These are phyloP conservation scores for Priceomyces carsonii DNA, from an alignment of 805 yeast genomes.

Conservation along the genomic window DNA sequence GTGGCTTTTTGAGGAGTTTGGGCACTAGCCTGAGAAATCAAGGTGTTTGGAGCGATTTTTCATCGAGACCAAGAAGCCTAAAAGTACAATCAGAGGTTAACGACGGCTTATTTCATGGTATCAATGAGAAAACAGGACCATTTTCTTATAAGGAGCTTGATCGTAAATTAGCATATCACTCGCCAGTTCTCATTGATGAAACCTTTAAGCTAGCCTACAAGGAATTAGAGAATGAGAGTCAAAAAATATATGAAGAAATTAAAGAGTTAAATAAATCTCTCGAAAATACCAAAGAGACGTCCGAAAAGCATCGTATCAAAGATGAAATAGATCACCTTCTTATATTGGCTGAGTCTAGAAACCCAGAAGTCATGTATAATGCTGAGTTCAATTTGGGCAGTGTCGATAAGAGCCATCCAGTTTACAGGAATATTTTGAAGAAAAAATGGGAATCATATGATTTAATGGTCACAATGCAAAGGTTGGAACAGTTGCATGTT, in stretches of 20 bases:
- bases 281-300: conserved; percentile 16
- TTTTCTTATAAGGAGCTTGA: conserved; percentile 46
- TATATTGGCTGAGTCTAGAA: conserved; percentile 65
- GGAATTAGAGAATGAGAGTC: conserved; percentile 52
- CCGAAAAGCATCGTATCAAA: conserved; percentile 12
- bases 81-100: conserved; percentile 22
- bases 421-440: conserved; percentile 69
- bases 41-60: conserved; percentile 35
- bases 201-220: conserved; percentile 72
- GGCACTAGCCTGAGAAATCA: conserved; percentile 3
- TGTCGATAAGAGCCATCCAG: conserved; percentile 72
- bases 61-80: conserved; percentile 28
- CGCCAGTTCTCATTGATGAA: conserved; percentile 71
- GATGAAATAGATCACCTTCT: conserved; percentile 30
- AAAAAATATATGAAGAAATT: conserved; percentile 37
- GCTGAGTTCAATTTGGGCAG: conserved; percentile 44
- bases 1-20: conserved; percentile 2
- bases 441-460: conserved; percentile 72
- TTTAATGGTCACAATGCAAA: conserved; percentile 83
- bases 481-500: conserved; percentile 79
- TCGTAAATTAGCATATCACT: conserved; percentile 53
- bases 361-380: conserved; percentile 85
- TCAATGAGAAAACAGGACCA: conserved; percentile 46
- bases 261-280: conserved; percentile 33
- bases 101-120: conserved; percentile 23